Percentiles rank a stretch among this genome's conserved stretches.
phyloP scores from a whole-genome alignment of 2,329 filamentous ascomycete genomes.

The Madurella fahalii region DNA sequence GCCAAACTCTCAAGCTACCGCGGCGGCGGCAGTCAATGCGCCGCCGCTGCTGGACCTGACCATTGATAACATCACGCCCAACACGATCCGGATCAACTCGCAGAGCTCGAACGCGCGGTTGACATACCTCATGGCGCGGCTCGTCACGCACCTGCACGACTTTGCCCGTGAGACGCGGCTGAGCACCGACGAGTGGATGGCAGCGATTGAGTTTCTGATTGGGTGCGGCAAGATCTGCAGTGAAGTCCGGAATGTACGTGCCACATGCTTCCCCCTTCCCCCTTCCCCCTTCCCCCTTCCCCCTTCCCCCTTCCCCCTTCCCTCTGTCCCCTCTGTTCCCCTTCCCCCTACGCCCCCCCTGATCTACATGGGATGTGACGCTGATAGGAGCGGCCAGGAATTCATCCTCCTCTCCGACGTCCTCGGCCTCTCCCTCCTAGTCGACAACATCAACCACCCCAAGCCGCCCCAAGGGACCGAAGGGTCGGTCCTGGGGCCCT shows the following conservation, averaged over 20 bases:
- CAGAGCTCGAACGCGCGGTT: constrained; percentile 61
- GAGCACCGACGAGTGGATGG: constrained; percentile 75
- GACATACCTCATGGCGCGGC: constrained; percentile 67
- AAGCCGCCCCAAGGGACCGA: constrained; percentile 68
- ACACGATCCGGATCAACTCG: constrained; percentile 71
- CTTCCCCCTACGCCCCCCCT: neutral
- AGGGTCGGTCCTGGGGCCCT: constrained; percentile 76
- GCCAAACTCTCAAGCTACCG: neutral
- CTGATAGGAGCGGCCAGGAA: constrained; percentile 45
- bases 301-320: no score
- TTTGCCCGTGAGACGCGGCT: constrained; percentile 76
- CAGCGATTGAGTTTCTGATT: constrained; percentile 66
- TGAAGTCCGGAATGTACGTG: constrained; percentile 64
- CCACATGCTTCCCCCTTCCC: no score
- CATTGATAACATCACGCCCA: constrained; percentile 76
- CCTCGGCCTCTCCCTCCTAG: constrained; percentile 72
- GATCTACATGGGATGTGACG: no score
- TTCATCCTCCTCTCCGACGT: constrained; percentile 81
- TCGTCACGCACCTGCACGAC: constrained; percentile 76
- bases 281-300: no score
- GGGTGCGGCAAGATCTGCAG: constrained; percentile 68
- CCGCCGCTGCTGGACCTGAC: constrained; percentile 54
- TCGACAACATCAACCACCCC: constrained; percentile 80
- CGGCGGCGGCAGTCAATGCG: constrained; percentile 7
- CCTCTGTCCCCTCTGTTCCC: no score